Percentiles rank a stretch among this genome's conserved stretches.
Evolutionary conservation across 164 flowering plant genomes (phyloP).

Genomic region (Taxillus chinensis): DNA sequence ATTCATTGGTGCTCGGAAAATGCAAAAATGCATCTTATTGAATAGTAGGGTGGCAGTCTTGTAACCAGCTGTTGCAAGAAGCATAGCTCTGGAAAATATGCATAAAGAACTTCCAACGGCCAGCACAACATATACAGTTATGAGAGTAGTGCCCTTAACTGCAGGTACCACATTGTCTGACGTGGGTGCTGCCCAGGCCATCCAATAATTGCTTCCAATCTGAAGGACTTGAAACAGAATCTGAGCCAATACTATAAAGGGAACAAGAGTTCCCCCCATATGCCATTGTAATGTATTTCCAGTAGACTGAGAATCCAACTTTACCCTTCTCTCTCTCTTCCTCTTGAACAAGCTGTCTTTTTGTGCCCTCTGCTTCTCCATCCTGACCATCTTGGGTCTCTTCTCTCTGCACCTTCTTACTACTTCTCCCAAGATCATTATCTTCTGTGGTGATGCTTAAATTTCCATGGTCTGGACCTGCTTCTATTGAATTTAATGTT

Average conservation of each 20-base stretch:
- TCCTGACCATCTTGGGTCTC: slow-evolving; percentile 17
- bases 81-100: slow-evolving; percentile 39
- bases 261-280: slow-evolving; percentile 79
- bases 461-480: slow-evolving; percentile 9
- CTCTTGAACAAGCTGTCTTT: slow-evolving; percentile 78
- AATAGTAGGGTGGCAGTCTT: slow-evolving; percentile 71
- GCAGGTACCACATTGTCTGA: slow-evolving; percentile 41
- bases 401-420: slow-evolving; percentile 9
- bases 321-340: slow-evolving; percentile 93
- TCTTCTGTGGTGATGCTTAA: slow-evolving; percentile 7
- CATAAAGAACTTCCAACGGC: slow-evolving; percentile 63
- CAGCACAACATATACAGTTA: slow-evolving; percentile 57
- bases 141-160: slow-evolving; percentile 31
- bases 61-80: slow-evolving; percentile 52
- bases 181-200: slow-evolving; percentile 85
- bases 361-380: slow-evolving; percentile 23
- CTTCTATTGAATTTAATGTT: slow-evolving; percentile 32
- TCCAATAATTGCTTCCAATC: slow-evolving; percentile 93
- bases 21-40: slow-evolving; percentile 64
- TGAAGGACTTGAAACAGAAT: slow-evolving; percentile 61
- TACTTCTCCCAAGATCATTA: slow-evolving; percentile 1
- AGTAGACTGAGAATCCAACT: slow-evolving; percentile 71
- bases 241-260: slow-evolving; percentile 52
- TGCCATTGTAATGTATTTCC: slow-evolving; percentile 65
- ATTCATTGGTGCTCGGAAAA: slow-evolving; percentile 93